Base-by-base conservation (phyloP, 495 filamentous ascomycete genomes). In the Amniculicola lignicola region DNA sequence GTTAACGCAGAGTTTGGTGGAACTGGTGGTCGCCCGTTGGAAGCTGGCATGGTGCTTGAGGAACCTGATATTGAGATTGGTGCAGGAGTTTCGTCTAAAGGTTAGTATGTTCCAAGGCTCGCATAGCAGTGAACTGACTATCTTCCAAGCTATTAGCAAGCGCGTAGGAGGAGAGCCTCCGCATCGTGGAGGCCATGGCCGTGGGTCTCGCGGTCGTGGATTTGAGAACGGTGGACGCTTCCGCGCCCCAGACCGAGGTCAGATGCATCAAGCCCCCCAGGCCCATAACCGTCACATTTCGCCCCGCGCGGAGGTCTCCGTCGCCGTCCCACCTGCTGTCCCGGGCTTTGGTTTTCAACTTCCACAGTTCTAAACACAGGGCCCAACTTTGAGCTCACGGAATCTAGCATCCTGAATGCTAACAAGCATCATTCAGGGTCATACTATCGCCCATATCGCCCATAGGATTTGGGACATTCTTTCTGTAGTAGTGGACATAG, bases 31-130 rank as follows among this genome's bases (percentile, higher is more conserved):
- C 80, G 80, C 41, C 72, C 81, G 0, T 87, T 98, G 52, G 87
- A 88, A 63, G 74, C 76, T 21, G 92, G 92, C 16, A 82, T 97
- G 70, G 84, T 90, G 12, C 87, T 97, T 18, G 93, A 98, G 65
- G 93, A 98, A 71, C 93, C 93, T 6, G 93, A 98, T 67, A 98
- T 98, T 61, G 93, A 98, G 69, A 98, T 98, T 54, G 93, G 93
- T 37, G 89, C 90, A 36, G 93, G 93, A 44, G 94, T 97, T 11
- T 96, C 90, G 3, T 96, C 90, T 2, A 98, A 98, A 75, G 81
- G 80, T 76, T 69, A 50, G 66, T 48, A 25, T 9, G 14, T 55
- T 45, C 46, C 25, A 38, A 28, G 3, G 25, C 42, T 54, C 27
- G 53, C 27, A 40, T 40, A 29, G 24, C 15, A 10, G 2, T n/a